A percentile compares a stretch with the other conserved stretches of the same genome.
Conservation (phyloP, 2,329 filamentous ascomycete genomes). For the Apiospora marii region DNA sequence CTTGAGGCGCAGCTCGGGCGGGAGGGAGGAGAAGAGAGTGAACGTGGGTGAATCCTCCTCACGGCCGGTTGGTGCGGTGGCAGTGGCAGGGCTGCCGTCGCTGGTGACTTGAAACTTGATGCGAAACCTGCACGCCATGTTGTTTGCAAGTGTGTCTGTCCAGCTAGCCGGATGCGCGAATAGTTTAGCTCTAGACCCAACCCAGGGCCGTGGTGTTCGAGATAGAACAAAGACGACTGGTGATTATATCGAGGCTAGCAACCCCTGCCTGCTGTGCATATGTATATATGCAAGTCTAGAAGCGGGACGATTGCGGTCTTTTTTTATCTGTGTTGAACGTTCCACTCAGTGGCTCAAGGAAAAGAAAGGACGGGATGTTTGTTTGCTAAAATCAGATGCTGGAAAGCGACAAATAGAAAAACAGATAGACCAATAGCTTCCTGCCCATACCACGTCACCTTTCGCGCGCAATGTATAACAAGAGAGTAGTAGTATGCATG, state of each 20-base stretch:
- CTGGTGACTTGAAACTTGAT: slow-evolving; percentile 21
- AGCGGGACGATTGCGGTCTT: slow-evolving; percentile 9
- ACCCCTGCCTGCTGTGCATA: slow-evolving; percentile 9
- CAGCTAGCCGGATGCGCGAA: neutral
- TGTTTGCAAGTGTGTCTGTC: neutral
- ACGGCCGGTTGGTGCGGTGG: neutral
- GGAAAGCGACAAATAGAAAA: neutral
- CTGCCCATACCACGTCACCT: neutral
- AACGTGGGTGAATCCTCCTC: slow-evolving; percentile 28
- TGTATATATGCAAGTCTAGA: neutral
- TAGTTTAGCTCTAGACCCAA: neutral
- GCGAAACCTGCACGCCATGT: slow-evolving; percentile 9
- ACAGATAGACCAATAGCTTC: neutral
- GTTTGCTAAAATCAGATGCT: neutral
- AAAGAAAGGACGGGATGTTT: neutral
- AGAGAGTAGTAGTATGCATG: neutral
- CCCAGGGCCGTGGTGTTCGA: neutral
- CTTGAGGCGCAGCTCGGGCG: slow-evolving; percentile 56
- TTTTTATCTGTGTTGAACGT: neutral
- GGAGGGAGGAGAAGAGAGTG: slow-evolving; percentile 49
- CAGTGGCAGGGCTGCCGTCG: slow-evolving; percentile 9
- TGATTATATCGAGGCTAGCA: neutral
- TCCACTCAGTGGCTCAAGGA: neutral
- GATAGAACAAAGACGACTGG: neutral
- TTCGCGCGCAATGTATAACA: neutral